Evolutionary conservation across 1,284 basidiomycete species (phyloP).

Genomic region (Gomphus bonarii): DNA sequence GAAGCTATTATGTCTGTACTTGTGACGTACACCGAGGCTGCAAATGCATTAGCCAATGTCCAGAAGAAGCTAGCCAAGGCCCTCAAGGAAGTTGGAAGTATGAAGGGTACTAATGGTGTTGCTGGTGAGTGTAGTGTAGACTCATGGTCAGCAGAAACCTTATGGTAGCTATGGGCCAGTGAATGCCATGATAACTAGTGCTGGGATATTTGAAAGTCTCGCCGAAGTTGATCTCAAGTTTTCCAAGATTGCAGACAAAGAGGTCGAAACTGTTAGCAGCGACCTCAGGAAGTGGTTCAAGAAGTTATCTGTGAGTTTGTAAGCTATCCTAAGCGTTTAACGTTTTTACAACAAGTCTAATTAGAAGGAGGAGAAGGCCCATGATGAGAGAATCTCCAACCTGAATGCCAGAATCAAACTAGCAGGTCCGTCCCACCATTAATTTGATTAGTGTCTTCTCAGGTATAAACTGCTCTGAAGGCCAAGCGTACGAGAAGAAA

Average conservation of each 20-base stretch:
- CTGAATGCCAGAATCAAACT: slow-evolving; percentile 69
- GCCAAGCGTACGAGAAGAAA: slow-evolving; percentile 66
- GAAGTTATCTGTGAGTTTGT: slow-evolving; percentile 50
- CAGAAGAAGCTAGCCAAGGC: slow-evolving; percentile 70
- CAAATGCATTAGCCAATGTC: slow-evolving; percentile 44
- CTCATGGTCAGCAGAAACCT: background rate
- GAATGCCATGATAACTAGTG: slow-evolving; percentile 52
- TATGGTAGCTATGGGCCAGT: slow-evolving; percentile 27
- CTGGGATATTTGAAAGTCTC: slow-evolving; percentile 55
- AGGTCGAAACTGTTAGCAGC: slow-evolving; percentile 49
- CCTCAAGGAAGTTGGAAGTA: slow-evolving; percentile 47
- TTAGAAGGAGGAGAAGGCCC: slow-evolving; percentile 69
- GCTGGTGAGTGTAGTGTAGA: slow-evolving; percentile 36
- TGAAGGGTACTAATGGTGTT: slow-evolving; percentile 51
- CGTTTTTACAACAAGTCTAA: background rate
- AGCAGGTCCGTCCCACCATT: slow-evolving; percentile 38
- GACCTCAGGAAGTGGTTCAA: slow-evolving; percentile 80
- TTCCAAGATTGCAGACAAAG: slow-evolving; percentile 62
- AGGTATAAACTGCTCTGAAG: slow-evolving; percentile 24
- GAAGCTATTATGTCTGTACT: slow-evolving; percentile 56
- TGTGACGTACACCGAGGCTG: slow-evolving; percentile 65
- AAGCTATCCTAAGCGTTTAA: background rate
- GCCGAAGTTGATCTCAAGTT: slow-evolving; percentile 64
- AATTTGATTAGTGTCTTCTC: background rate
- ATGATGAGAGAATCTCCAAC: slow-evolving; percentile 58